Percentiles rank a stretch among this genome's conserved stretches.
phyloP scores from a whole-genome alignment of 352 stramenopile species.

The Phytophthora pisi region DNA sequence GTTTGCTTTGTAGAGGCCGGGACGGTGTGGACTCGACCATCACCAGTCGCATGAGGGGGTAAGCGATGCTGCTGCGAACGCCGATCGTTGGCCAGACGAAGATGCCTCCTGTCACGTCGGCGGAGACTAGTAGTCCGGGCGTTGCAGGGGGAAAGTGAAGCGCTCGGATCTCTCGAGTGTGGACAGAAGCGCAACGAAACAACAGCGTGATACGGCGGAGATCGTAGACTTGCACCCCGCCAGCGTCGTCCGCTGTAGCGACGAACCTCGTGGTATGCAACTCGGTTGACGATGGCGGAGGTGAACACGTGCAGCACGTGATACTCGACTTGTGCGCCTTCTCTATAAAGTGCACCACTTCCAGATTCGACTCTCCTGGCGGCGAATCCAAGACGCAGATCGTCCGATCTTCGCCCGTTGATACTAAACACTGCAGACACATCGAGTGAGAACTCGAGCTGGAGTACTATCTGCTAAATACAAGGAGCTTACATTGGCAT shows the following conservation, averaged over 20 bases:
- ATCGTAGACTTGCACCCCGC: slow-evolving; percentile 67
- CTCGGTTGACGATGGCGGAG: slow-evolving; percentile 20
- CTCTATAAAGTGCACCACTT: slow-evolving; percentile 67
- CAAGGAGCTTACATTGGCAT: slow-evolving; percentile 49
- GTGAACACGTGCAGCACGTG: slow-evolving; percentile 58
- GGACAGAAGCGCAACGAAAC: slow-evolving; percentile 52
- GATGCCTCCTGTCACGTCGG: slow-evolving; percentile 44
- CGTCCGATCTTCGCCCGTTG: slow-evolving; percentile 61
- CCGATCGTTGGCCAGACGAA: slow-evolving; percentile 55
- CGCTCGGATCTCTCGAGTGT: slow-evolving; percentile 53
- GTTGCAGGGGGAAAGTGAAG: slow-evolving; percentile 54
- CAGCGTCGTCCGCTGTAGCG: slow-evolving; percentile 61
- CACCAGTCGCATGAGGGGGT: slow-evolving; percentile 25
- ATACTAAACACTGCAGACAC: slow-evolving; percentile 58
- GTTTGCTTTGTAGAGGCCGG: slow-evolving; percentile 9
- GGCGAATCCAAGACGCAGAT: slow-evolving; percentile 60
- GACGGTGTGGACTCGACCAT: slow-evolving; percentile 17
- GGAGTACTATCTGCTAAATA: too few relatives aligned
- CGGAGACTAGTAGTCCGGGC: slow-evolving; percentile 49
- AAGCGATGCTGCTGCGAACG: slow-evolving; percentile 16
- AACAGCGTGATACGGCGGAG: slow-evolving; percentile 63
- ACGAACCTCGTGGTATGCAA: slow-evolving; percentile 37
- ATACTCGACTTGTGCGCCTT: slow-evolving; percentile 69
- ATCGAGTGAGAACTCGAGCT: too few relatives aligned
- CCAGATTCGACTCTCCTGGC: slow-evolving; percentile 52